Percentiles rank a stretch among this genome's conserved stretches.
These are phyloP conservation scores for Sugiyamaella boreocaroliniensis DNA, from an alignment of 805 yeast genomes.

Conservation along the genomic window DNA sequence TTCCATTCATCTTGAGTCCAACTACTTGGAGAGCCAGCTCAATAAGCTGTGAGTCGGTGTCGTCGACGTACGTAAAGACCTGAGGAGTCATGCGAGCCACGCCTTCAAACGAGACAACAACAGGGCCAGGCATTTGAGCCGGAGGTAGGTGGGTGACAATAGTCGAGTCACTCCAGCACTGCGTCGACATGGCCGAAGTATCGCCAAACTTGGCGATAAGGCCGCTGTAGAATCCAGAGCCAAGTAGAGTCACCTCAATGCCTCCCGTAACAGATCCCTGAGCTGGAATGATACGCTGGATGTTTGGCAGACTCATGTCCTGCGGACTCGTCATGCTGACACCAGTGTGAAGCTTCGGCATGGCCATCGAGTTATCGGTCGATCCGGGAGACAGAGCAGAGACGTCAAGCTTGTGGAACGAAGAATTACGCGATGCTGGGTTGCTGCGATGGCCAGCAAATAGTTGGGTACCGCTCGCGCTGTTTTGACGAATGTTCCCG, in stretches of 20 bases:
- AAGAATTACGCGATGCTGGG: background rate
- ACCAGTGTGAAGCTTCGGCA: background rate
- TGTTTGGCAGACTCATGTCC: slow-evolving; percentile 39
- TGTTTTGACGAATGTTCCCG: slow-evolving; percentile 1
- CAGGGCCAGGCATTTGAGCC: slow-evolving; percentile 83
- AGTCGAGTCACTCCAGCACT: slow-evolving; percentile 94
- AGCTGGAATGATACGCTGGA: slow-evolving; percentile 87
- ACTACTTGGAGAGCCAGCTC: slow-evolving; percentile 95
- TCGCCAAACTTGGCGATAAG: slow-evolving; percentile 79
- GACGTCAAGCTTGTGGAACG: slow-evolving; percentile 1
- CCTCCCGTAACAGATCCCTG: slow-evolving; percentile 97
- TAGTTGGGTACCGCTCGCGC: background rate
- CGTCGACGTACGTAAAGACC: slow-evolving; percentile 88
- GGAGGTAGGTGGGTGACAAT: slow-evolving; percentile 94
- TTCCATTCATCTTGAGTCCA: slow-evolving; percentile 94
- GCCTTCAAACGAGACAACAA: slow-evolving; percentile 72
- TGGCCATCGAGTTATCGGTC: slow-evolving; percentile 4
- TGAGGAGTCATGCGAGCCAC: slow-evolving; percentile 41
- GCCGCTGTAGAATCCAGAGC: slow-evolving; percentile 79
- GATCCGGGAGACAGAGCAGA: slow-evolving; percentile 8
- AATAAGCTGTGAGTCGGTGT: slow-evolving; percentile 88
- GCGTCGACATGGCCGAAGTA: slow-evolving; percentile 52
- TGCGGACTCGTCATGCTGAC: background rate
- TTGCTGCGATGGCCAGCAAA: slow-evolving; percentile 3
- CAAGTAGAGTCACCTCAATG: slow-evolving; percentile 85